Conservation (phyloP, 352 stramenopile species). For the Phytopythium cucurbitacearum region DNA sequence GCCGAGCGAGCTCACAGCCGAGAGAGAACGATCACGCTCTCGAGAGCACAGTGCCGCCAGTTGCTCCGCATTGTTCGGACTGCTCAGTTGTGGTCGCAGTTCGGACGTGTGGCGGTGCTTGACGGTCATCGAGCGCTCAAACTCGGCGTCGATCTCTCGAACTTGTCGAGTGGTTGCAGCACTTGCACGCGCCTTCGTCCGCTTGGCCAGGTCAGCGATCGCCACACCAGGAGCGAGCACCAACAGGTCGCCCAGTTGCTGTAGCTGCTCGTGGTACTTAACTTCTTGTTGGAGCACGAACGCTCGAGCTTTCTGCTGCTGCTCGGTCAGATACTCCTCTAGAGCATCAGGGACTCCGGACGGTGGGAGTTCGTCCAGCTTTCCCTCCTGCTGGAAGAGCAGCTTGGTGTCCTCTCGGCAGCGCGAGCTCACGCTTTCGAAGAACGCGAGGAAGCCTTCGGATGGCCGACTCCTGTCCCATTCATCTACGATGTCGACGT, state of each 20-base stretch:
- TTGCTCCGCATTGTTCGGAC: conserved; percentile 51
- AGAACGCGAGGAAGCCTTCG: conserved; percentile 45
- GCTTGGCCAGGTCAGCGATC: conserved; percentile 28
- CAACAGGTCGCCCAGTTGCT: conserved; percentile 54
- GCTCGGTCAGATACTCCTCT: conserved; percentile 62
- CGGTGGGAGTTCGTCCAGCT: conserved; percentile 58
- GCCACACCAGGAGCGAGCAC: conserved; percentile 41
- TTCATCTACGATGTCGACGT: conserved; percentile 42
- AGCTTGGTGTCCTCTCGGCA: conserved; percentile 54
- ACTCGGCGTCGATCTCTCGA: conserved; percentile 26
- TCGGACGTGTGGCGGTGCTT: conserved; percentile 47
- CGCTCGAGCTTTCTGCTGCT: conserved; percentile 49
- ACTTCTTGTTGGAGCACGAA: conserved; percentile 54
- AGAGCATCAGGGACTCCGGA: conserved; percentile 63
- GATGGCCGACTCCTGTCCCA: conserved; percentile 15
- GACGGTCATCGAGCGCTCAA: conserved; percentile 31
- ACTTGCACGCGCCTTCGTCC: conserved; percentile 18
- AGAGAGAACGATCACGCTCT: conserved; percentile 37
- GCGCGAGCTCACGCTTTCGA: conserved; percentile 43
- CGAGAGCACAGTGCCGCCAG: conserved; percentile 50
- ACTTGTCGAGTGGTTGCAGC: conserved; percentile 6
- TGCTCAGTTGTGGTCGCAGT: conserved; percentile 71
- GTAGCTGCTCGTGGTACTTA: conserved; percentile 55
- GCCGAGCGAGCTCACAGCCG: conserved; percentile 24
- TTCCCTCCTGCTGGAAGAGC: conserved; percentile 57